phyloP scores from a whole-genome alignment of 2,329 filamentous ascomycete species.

The Thyridium curvatum region DNA sequence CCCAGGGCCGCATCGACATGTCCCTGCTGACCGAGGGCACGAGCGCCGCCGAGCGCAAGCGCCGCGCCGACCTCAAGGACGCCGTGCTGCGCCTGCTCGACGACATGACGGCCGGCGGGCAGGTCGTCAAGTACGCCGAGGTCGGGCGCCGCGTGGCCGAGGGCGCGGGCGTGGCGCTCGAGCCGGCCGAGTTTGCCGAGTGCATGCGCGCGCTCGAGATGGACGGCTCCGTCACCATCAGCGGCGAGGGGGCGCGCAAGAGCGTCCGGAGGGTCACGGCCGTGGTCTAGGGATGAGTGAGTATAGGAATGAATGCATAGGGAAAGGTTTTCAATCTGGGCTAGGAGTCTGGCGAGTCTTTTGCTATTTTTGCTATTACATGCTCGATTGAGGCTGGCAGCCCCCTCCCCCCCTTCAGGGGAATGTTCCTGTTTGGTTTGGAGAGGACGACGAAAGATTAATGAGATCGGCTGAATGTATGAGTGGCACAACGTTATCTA shows the following conservation, averaged over 20 bases:
- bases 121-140: constrained; percentile 71
- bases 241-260: constrained; percentile 78
- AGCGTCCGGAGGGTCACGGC: constrained; percentile 69
- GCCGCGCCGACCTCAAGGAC: constrained; percentile 77
- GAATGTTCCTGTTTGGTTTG: too few species aligned
- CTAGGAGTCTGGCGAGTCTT: neutral
- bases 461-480: too few species aligned
- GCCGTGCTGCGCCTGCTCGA: constrained; percentile 71
- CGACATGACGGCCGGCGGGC: constrained; percentile 58
- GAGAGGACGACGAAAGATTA: too few species aligned
- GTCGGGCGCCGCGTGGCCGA: constrained; percentile 68
- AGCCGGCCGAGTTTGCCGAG: constrained; percentile 76
- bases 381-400: too few species aligned
- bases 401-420: too few species aligned
- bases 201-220: constrained; percentile 73
- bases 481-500: too few species aligned
- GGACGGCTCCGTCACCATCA: constrained; percentile 74
- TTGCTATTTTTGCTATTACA: neutral
- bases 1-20: constrained; percentile 94
- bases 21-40: constrained; percentile 91
- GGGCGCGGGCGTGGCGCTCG: constrained; percentile 62
- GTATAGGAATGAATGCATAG: neutral
- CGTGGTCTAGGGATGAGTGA: constrained; percentile 32
- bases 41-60: constrained; percentile 75
- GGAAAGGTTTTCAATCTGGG: neutral